These are phyloP conservation scores for Saccharomycopsis sp. DNA, from an alignment of 805 yeast species.

Conservation along the genomic window DNA sequence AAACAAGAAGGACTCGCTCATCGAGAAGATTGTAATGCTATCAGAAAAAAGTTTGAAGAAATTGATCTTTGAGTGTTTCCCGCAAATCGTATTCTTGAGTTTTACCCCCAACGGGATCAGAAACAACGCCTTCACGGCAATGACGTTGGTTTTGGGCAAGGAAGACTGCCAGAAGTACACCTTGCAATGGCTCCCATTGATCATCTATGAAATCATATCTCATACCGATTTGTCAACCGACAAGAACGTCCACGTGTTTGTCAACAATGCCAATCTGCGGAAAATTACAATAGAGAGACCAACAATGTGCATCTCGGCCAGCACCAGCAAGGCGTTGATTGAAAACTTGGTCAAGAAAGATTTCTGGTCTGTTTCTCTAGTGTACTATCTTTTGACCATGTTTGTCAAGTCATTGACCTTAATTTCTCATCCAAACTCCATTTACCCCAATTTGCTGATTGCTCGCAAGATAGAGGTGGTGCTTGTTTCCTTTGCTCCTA, in stretches of 20 bases:
- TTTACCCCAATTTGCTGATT: too few relatives aligned
- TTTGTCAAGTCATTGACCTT: too few relatives aligned
- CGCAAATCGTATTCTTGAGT: conserved; percentile 36
- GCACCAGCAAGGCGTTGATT: conserved; percentile 12
- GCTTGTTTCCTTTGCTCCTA: too few relatives aligned
- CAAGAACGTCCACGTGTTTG: conserved; percentile 16
- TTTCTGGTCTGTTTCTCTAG: too few relatives aligned
- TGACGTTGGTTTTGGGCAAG: conserved; percentile 21
- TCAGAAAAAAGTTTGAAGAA: conserved; percentile 9
- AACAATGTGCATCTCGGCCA: conserved; percentile 8
- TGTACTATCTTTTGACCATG: too few relatives aligned
- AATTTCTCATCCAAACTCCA: too few relatives aligned
- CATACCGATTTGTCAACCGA: conserved; percentile 34
- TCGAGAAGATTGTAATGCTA: background rate
- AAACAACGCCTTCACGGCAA: conserved; percentile 26
- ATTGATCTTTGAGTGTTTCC: conserved; percentile 29
- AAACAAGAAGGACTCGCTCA: background rate
- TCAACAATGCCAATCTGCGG: conserved; percentile 9
- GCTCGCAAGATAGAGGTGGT: too few relatives aligned
- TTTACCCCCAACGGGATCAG: conserved; percentile 34
- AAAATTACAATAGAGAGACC: conserved; percentile 1
- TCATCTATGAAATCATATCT: conserved; percentile 31
- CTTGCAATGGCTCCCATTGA: conserved; percentile 25
- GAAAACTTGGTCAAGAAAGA: conserved; percentile 6
- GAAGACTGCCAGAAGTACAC: conserved; percentile 23